Evolutionary conservation across 2,329 filamentous ascomycete species (phyloP).

Genomic region (Colletotrichum sp.): DNA sequence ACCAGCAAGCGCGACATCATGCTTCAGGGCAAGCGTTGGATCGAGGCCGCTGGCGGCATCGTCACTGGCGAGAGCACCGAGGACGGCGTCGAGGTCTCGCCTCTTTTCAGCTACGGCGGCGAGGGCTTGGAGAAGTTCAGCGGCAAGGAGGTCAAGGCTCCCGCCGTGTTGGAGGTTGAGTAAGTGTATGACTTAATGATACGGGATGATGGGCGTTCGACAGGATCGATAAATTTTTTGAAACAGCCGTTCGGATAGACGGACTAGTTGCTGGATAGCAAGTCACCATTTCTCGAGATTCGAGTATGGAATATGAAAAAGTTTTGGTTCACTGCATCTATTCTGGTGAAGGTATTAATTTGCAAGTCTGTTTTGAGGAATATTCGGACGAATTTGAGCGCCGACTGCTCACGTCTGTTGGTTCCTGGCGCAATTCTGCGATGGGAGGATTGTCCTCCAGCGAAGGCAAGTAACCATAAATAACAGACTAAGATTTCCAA

Average conservation of each 20-base stretch:
- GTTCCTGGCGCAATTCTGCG: neutral
- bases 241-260: neutral
- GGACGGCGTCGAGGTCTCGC: conserved; percentile 86
- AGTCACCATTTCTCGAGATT: neutral
- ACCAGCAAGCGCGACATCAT: conserved; percentile 93
- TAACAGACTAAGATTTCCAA: neutral
- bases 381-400: neutral
- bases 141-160: conserved; percentile 57
- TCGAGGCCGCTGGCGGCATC: conserved; percentile 76
- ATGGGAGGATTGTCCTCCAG: neutral
- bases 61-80: conserved; percentile 69
- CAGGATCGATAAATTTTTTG: neutral
- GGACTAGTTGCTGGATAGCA: neutral
- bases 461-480: neutral
- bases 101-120: conserved; percentile 85
- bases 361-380: neutral
- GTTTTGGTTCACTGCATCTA: neutral
- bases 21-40: conserved; percentile 87
- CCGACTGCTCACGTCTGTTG: neutral
- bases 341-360: neutral
- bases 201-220: conserved; percentile 5
- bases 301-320: neutral
- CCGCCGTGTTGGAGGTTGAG: conserved; percentile 56
- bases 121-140: conserved; percentile 65
- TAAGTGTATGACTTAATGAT: conserved; percentile 24